These are phyloP conservation scores for Hirsutella thompsonii DNA, from an alignment of 2,329 filamentous ascomycete species.

Conservation along the genomic window DNA sequence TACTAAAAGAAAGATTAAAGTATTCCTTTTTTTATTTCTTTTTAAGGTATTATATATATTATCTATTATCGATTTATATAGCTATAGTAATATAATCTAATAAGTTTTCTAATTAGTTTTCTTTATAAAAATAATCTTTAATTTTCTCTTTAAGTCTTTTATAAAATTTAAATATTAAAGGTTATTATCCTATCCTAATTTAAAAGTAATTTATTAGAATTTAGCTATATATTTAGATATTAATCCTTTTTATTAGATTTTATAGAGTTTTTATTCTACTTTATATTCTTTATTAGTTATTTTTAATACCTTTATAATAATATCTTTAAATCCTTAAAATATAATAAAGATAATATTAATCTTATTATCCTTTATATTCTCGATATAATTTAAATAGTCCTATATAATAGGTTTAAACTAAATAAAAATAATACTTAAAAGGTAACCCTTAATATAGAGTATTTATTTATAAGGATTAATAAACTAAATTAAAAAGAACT, in stretches of 20 bases:
- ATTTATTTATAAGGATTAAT: background rate
- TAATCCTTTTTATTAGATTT: too few species aligned
- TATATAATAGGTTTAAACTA: too few species aligned
- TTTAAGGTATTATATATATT: constrained; percentile 2
- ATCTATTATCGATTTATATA: constrained; percentile 1
- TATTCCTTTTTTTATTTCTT: background rate
- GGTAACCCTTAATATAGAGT: background rate
- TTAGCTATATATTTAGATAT: too few species aligned
- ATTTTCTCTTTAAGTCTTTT: background rate
- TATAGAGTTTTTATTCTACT: background rate
- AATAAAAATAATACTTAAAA: background rate
- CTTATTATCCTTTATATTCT: background rate
- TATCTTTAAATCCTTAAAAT: constrained; percentile 1
- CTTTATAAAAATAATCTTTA: constrained; percentile 3
- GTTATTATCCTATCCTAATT: background rate
- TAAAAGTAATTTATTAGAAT: background rate
- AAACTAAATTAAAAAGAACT: background rate
- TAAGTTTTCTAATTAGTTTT: background rate
- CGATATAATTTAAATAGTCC: background rate
- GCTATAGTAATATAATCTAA: background rate
- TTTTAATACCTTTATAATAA: constrained; percentile 2
- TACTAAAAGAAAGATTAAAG: too few species aligned
- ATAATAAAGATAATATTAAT: background rate
- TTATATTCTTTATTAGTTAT: background rate
- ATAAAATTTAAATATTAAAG: too few species aligned